phyloP scores from a whole-genome alignment of 306 rosid genomes.

The Sophora flavescens region DNA sequence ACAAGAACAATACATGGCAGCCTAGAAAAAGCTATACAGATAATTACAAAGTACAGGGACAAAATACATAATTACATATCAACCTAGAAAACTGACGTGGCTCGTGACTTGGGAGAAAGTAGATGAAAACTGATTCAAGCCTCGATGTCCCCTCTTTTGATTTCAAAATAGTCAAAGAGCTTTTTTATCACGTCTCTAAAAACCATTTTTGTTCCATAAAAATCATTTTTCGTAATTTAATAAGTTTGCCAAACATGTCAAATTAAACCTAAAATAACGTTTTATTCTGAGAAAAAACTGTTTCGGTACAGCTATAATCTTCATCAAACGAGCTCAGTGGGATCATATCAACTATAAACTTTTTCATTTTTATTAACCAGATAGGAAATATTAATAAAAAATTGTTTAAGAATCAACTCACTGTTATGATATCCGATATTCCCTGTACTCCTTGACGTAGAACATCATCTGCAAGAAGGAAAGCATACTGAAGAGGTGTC shows the following conservation, averaged over 20 bases:
- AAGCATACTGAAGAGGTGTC: constrained; percentile 91
- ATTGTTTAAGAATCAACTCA: constrained; percentile 53
- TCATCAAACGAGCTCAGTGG: background rate
- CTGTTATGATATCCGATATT: constrained; percentile 94
- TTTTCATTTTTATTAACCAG: background rate
- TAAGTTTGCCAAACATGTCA: too few relatives aligned
- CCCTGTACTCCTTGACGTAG: constrained; percentile 98
- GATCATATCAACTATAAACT: constrained; percentile 4
- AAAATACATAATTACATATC: constrained; percentile 34
- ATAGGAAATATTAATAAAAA: constrained; percentile 31
- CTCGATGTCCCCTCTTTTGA: background rate
- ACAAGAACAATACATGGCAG: too few relatives aligned
- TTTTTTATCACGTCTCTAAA: too few relatives aligned
- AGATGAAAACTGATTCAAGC: constrained; percentile 16
- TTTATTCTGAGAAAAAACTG: too few relatives aligned
- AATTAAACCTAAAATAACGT: too few relatives aligned
- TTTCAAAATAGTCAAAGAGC: too few relatives aligned
- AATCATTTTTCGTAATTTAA: too few relatives aligned
- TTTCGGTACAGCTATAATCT: too few relatives aligned
- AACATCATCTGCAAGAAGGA: constrained; percentile 94
- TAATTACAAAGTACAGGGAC: too few relatives aligned
- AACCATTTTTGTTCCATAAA: too few relatives aligned
- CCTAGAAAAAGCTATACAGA: too few relatives aligned
- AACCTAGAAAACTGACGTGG: constrained; percentile 17
- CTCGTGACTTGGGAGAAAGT: background rate